phyloP scores from a whole-genome alignment of 2,329 filamentous ascomycete species.

The Ceratocystis variospora region DNA sequence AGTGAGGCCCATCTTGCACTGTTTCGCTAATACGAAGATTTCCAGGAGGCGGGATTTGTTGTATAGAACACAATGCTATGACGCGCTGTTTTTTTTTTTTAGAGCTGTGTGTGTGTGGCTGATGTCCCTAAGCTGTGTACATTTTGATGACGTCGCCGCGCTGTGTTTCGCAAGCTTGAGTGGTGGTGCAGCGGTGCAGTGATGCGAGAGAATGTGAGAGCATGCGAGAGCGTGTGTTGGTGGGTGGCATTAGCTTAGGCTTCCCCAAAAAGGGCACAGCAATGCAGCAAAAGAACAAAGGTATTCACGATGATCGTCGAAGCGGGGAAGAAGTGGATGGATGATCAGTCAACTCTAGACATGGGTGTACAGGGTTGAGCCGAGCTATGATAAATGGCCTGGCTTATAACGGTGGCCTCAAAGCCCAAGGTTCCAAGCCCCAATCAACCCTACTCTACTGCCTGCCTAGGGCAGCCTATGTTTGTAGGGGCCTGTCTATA shows the following conservation, averaged over 20 bases:
- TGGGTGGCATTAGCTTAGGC: neutral
- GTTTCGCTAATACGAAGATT: neutral
- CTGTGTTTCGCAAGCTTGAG: too few relatives aligned
- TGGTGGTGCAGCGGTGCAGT: too few relatives aligned
- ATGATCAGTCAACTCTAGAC: neutral
- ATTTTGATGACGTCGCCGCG: neutral
- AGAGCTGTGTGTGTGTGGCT: too few relatives aligned
- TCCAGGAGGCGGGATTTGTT: neutral
- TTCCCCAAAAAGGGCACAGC: neutral
- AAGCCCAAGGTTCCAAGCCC: neutral
- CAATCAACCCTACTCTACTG: too few relatives aligned
- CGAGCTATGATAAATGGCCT: neutral
- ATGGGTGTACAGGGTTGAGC: neutral
- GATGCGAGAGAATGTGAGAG: too few relatives aligned
- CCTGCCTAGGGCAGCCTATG: too few relatives aligned
- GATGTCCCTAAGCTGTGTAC: neutral
- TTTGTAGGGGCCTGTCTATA: too few relatives aligned
- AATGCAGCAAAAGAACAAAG: neutral
- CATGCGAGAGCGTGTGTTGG: too few relatives aligned
- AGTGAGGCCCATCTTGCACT: neutral
- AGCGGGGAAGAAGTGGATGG: neutral
- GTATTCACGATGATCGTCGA: neutral
- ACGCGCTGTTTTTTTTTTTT: neutral
- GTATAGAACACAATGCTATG: neutral
- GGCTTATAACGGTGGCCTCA: neutral